These are phyloP conservation scores for Lactarius deliciosus DNA, from an alignment of 768 basidiomycete species.

Conservation along the genomic window DNA sequence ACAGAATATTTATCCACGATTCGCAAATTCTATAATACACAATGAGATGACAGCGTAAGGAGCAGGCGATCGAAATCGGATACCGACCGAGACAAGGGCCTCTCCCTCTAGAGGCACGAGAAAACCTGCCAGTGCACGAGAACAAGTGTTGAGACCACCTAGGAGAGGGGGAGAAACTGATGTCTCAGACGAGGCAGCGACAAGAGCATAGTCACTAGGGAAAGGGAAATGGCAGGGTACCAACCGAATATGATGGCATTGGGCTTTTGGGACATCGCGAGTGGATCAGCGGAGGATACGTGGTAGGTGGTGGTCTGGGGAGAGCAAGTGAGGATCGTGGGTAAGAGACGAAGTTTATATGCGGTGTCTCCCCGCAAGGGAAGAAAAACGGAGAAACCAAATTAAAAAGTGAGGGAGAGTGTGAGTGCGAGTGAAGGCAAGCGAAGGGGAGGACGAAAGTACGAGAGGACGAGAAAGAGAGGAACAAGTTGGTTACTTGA, in stretches of 20 bases:
- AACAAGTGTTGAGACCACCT: conserved; percentile 83
- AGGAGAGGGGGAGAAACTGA: conserved; percentile 13
- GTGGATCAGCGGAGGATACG: conserved; percentile 22
- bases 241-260: conserved; percentile 76
- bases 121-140: conserved; percentile 64
- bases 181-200: neutral
- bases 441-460: conserved; percentile 11
- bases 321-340: conserved; percentile 32
- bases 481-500: conserved; percentile 5
- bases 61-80: conserved; percentile 16
- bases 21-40: conserved; percentile 53
- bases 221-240: conserved; percentile 30
- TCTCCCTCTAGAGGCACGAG: conserved; percentile 70
- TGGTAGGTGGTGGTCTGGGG: conserved; percentile 30
- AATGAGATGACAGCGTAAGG: conserved; percentile 24
- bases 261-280: conserved; percentile 50
- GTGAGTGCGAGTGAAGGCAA: conserved; percentile 16
- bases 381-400: neutral
- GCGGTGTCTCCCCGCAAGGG: neutral
- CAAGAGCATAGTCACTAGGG: conserved; percentile 16
- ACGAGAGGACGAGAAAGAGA: neutral
- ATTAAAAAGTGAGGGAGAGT: neutral
- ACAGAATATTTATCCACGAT: conserved; percentile 78
- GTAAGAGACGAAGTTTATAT: conserved; percentile 28
- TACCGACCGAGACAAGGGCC: conserved; percentile 67